phyloP scores from a whole-genome alignment of 345 rosid species.

The Eucalyptus rudis region DNA sequence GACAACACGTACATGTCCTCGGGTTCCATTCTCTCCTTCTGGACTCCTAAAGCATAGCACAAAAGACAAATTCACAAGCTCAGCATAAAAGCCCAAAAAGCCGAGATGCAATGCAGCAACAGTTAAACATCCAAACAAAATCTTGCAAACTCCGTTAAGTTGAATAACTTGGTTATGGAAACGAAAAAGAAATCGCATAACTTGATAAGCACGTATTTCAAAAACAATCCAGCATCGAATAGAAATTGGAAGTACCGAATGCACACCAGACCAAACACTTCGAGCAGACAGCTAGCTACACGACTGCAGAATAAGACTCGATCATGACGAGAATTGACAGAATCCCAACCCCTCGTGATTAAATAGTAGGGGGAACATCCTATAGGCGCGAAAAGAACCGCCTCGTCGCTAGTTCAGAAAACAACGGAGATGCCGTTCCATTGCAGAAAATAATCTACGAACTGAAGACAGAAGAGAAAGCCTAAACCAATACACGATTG shows the following conservation, averaged over 20 bases:
- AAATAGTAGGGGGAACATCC: background rate
- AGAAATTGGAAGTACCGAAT: background rate
- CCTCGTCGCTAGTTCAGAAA: background rate
- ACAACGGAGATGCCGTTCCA: background rate
- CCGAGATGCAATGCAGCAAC: background rate
- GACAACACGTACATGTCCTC: constrained; percentile 85
- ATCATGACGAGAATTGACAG: background rate
- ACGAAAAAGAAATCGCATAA: background rate
- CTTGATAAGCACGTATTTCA: background rate
- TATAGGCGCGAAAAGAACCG: background rate
- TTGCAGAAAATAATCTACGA: background rate
- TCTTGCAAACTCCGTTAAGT: background rate
- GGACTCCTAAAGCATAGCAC: constrained; percentile 47
- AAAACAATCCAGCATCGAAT: background rate
- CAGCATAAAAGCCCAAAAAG: background rate
- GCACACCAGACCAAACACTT: background rate
- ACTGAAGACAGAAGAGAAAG: background rate
- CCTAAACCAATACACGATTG: background rate
- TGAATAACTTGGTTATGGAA: background rate
- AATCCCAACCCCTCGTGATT: background rate
- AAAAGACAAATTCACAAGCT: background rate
- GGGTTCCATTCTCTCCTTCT: constrained; percentile 96
- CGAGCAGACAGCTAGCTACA: background rate
- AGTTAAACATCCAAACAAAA: background rate
- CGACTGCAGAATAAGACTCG: background rate